A percentile compares a stretch with the other conserved stretches of the same genome.
phyloP scores from a whole-genome alignment of 495 filamentous ascomycete species.

The Mytilinidion resinicola region DNA sequence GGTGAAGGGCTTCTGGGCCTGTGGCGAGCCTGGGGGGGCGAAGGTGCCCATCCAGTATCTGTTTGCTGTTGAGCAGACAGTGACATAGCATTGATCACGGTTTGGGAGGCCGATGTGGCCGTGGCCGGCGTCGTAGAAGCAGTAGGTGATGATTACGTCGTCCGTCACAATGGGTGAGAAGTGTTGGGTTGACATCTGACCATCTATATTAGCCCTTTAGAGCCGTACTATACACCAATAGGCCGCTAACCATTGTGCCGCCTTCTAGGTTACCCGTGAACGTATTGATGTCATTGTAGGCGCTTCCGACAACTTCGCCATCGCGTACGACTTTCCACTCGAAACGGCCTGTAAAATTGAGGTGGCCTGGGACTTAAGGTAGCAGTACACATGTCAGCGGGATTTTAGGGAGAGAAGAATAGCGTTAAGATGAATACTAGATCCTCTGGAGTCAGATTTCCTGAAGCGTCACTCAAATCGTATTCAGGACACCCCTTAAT shows the following conservation, averaged over 20 bases:
- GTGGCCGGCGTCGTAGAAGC: conserved; percentile 44
- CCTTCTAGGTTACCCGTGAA: conserved; percentile 39
- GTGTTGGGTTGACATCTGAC: conserved; percentile 32
- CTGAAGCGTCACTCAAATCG: no score
- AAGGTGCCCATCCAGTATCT: conserved; percentile 42
- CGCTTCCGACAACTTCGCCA: conserved; percentile 6
- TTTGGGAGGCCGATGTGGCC: conserved; percentile 39
- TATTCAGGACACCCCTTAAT: no score
- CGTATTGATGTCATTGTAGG: conserved; percentile 40
- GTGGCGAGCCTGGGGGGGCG: conserved; percentile 37
- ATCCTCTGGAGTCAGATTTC: no score
- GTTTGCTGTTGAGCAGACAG: conserved; percentile 36
- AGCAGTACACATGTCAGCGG: no score
- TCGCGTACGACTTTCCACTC: conserved; percentile 40
- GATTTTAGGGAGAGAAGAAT: no score
- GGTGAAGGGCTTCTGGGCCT: conserved; percentile 39
- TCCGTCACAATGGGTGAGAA: conserved; percentile 36
- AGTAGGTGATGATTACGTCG: conserved; percentile 40
- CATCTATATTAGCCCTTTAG: no score
- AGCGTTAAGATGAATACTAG: no score
- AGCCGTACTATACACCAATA: no score
- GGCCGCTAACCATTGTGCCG: conserved; percentile 35
- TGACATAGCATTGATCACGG: conserved; percentile 46
- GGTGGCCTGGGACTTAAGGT: conserved; percentile 29
- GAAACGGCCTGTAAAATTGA: conserved; percentile 42